phyloP scores from a whole-genome alignment of 2,329 filamentous ascomycete species.

The Cercospora sp. region DNA sequence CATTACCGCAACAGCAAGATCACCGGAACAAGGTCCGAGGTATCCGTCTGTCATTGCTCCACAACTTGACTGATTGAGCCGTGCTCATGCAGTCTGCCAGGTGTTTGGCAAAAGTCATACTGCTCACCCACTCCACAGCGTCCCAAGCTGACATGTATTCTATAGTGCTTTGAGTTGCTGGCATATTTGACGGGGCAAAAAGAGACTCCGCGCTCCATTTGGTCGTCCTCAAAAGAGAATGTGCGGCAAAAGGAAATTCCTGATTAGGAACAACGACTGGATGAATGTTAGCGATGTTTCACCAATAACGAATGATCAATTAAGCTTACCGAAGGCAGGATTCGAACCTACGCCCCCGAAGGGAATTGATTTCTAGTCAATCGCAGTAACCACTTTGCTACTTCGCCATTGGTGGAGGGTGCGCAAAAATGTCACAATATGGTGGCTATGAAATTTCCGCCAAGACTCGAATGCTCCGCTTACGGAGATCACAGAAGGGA shows the following conservation, averaged over 20 bases:
- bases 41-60: background rate
- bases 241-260: background rate
- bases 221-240: background rate
- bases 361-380: constrained; percentile 40
- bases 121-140: background rate
- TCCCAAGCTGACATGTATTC: background rate
- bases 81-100: too few relatives aligned
- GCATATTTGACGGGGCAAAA: background rate
- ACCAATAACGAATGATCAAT: background rate
- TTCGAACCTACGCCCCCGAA: constrained; percentile 36
- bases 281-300: background rate
- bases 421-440: background rate
- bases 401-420: constrained; percentile 21
- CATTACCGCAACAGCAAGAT: too few relatives aligned
- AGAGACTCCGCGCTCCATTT: background rate
- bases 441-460: background rate
- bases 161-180: background rate
- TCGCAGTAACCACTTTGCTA: constrained; percentile 37
- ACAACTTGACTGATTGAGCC: background rate
- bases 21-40: too few relatives aligned
- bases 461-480: background rate
- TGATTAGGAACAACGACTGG: background rate
- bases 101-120: background rate
- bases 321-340: constrained; percentile 19
- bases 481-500: background rate